phyloP scores from a whole-genome alignment of 352 stramenopile genomes.

The Pythium dissimile region DNA sequence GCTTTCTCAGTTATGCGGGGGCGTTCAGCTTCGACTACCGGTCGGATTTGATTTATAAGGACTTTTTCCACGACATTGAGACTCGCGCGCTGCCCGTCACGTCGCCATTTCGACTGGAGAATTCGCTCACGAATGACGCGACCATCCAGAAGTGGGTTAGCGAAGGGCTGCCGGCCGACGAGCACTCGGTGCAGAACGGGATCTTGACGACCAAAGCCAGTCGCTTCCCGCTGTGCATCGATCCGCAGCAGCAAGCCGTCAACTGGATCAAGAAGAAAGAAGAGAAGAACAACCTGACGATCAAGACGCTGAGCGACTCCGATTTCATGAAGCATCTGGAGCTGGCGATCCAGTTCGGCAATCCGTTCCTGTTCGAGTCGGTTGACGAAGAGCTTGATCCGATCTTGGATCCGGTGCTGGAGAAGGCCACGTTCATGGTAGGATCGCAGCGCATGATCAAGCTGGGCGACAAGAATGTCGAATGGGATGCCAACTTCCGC shows the following conservation, averaged over 20 bases:
- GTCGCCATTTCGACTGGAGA: slow-evolving; percentile 85
- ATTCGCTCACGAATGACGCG: slow-evolving; percentile 90
- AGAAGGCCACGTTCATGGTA: slow-evolving; percentile 93
- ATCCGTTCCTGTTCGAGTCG: slow-evolving; percentile 94
- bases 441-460: slow-evolving; percentile 89
- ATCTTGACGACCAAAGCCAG: slow-evolving; percentile 93
- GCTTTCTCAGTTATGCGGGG: slow-evolving; percentile 89
- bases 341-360: slow-evolving; percentile 94
- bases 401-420: slow-evolving; percentile 92
- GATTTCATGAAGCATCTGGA: slow-evolving; percentile 97
- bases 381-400: slow-evolving; percentile 94
- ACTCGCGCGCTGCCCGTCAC: slow-evolving; percentile 80
- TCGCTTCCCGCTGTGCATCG: slow-evolving; percentile 94
- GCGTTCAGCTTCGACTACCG: slow-evolving; percentile 91
- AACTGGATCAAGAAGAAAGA: slow-evolving; percentile 97
- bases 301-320: slow-evolving; percentile 91
- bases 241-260: slow-evolving; percentile 95
- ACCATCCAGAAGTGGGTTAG: slow-evolving; percentile 94
- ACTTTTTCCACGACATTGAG: slow-evolving; percentile 87
- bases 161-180: slow-evolving; percentile 91
- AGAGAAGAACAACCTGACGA: slow-evolving; percentile 89
- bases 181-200: slow-evolving; percentile 95
- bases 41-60: slow-evolving; percentile 85
- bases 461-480: slow-evolving; percentile 92
- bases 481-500: slow-evolving; percentile 92